Base-by-base conservation (phyloP, 108 stramenopile species). In the Discostella stelligeroides region DNA sequence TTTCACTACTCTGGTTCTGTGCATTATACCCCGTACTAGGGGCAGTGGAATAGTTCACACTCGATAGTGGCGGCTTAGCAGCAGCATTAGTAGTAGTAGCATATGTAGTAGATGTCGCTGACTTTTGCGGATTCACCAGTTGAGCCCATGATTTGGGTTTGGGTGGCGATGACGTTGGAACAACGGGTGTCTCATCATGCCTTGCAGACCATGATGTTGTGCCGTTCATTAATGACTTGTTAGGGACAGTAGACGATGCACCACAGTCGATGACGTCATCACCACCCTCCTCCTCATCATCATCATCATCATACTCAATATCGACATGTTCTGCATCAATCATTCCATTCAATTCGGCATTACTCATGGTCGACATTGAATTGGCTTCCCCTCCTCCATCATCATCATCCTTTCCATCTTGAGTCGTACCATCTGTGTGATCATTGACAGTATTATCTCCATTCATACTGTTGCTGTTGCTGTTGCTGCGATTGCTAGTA, bases 261-360 rank as follows among this genome's bases (percentile, higher is more conserved):
- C 29, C 45, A 49, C 45, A 59, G 17, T 65, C 64, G 50, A 50
- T 15, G 41, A 70, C 45, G 12, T 28, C 30, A 12, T 72, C 71
- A n/a, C 51, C 71, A 28, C 60, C 73, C 4, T 64, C 76, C n/a
- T 72, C 82, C 12, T 75, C 63, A 28, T 75, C 63, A n/a, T 84
- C 84, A 56, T 73, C 82, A 37, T 77, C 80, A 50, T 86, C 84
- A 23, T 84, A 62, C 23, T 76, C 84, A 21, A 74, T 54, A 34
- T 87, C 80, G 17, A 63, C 76, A 30, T 66, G 50, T 25, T 14
- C 75, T 43, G 65, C 82, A 67, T 82, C 80, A 50, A 82, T 70
- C 39, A 84, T 68, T 25, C 75, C 75, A 68, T 76, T 61, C 18
- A 53, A 66, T 68, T 68, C 41, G n/a, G 66, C 75, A 51, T 28